Evolutionary conservation across 2,329 filamentous ascomycete genomes (phyloP).

Genomic region (Microcyclosporella mali): DNA sequence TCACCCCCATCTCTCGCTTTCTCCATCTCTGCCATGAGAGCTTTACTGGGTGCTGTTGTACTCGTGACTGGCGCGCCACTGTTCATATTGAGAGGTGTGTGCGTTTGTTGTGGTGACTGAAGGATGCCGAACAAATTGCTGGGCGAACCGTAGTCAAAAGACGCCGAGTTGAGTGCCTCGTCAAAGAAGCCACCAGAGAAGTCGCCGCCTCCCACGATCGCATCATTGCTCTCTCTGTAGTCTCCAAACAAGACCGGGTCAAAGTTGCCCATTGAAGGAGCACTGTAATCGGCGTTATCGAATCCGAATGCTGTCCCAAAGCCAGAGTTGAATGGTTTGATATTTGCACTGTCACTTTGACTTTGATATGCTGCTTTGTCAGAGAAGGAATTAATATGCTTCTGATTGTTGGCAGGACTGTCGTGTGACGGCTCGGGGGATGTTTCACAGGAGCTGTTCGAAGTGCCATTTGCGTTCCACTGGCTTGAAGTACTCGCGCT

Average conservation of each 20-base stretch:
- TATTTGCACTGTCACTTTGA: constrained; percentile 15
- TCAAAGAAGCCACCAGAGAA: constrained; percentile 74
- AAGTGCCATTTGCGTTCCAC: constrained; percentile 49
- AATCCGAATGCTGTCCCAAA: constrained; percentile 16
- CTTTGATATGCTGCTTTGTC: constrained; percentile 48
- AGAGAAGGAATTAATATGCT: constrained; percentile 38
- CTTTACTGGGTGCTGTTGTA: constrained; percentile 34
- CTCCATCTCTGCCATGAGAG: constrained; percentile 73
- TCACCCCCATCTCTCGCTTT: constrained; percentile 63
- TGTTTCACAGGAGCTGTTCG: constrained; percentile 63
- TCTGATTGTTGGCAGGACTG: constrained; percentile 51
- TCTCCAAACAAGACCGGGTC: constrained; percentile 87
- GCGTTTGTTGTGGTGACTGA: constrained; percentile 32
- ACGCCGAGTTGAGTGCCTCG: constrained; percentile 37
- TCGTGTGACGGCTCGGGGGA: constrained; percentile 71
- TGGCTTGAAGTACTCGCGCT: constrained; percentile 48
- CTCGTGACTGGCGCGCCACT: constrained; percentile 6
- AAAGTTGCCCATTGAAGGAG: constrained; percentile 59
- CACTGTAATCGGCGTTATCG: constrained; percentile 22
- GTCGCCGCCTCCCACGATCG: constrained; percentile 63
- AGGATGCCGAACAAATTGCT: constrained; percentile 59
- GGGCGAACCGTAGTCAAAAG: constrained; percentile 67
- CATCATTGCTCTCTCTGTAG: constrained; percentile 85
- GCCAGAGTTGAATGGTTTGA: constrained; percentile 11
- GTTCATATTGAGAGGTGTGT: constrained; percentile 10